These are phyloP conservation scores for Rosa rugosa DNA, from an alignment of 306 rosid genomes.

Conservation along the genomic window DNA sequence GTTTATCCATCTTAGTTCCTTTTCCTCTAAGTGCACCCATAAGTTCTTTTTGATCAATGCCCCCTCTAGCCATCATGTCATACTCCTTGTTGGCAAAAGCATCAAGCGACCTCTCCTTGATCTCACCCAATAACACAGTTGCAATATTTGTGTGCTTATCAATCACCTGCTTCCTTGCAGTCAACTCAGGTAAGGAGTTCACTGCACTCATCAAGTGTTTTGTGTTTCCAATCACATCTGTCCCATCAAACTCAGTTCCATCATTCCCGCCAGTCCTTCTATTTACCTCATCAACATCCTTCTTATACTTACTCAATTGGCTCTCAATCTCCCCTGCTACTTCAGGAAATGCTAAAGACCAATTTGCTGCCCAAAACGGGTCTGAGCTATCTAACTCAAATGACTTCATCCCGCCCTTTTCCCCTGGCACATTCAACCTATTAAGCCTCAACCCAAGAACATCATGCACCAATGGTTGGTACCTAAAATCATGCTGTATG, in stretches of 20 bases:
- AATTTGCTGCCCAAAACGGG: slow-evolving; percentile 86
- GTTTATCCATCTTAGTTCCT: slow-evolving; percentile 88
- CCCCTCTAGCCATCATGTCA: slow-evolving; percentile 92
- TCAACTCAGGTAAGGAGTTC: slow-evolving; percentile 90
- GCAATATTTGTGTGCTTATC: slow-evolving; percentile 98
- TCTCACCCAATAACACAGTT: slow-evolving; percentile 86
- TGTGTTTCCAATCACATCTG: slow-evolving; percentile 91
- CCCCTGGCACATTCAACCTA: slow-evolving; percentile 82
- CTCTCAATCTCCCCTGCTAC: slow-evolving; percentile 51
- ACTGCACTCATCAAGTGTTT: slow-evolving; percentile 98
- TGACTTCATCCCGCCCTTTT: slow-evolving; percentile 89
- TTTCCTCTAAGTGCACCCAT: slow-evolving; percentile 70
- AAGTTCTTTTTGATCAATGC: slow-evolving; percentile 78
- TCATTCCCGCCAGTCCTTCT: slow-evolving; percentile 81
- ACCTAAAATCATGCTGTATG: slow-evolving; percentile 92
- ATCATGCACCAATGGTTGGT: slow-evolving; percentile 86
- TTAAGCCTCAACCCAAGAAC: slow-evolving; percentile 84
- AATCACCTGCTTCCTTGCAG: slow-evolving; percentile 82
- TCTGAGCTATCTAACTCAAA: slow-evolving; percentile 83
- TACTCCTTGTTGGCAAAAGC: slow-evolving; percentile 87
- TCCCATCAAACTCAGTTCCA: slow-evolving; percentile 76
- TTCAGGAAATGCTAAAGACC: slow-evolving; percentile 81
- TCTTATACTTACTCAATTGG: slow-evolving; percentile 58
- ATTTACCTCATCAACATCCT: slow-evolving; percentile 95
- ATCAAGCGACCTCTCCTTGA: slow-evolving; percentile 95